Conservation (phyloP, 2,329 filamentous ascomycete genomes). For the Sarocladium brachiariae region DNA sequence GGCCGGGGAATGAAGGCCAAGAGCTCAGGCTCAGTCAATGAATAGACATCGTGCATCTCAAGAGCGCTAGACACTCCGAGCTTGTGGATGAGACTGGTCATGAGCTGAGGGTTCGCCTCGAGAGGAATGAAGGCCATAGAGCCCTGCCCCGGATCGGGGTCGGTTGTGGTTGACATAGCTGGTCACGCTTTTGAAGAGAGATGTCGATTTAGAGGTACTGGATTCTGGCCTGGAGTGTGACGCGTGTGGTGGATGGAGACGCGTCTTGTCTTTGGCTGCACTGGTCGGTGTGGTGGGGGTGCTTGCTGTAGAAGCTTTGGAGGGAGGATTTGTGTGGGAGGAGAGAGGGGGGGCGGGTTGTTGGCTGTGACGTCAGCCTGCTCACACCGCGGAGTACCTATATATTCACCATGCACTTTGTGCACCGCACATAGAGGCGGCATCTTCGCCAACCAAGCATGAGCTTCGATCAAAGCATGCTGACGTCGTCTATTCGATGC, state of each 20-base stretch:
- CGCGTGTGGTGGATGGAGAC: background rate
- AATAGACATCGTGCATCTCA: conserved; percentile 85
- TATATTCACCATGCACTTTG: too few species aligned
- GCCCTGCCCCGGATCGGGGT: conserved; percentile 32
- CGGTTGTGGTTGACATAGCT: conserved; percentile 26
- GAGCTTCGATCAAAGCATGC: too few species aligned
- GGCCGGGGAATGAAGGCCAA: conserved; percentile 84
- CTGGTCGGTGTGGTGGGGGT: background rate
- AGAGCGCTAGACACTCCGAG: conserved; percentile 77
- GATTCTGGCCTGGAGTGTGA: background rate
- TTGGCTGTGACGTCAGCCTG: too few species aligned
- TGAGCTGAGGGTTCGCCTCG: conserved; percentile 78
- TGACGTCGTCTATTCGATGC: background rate
- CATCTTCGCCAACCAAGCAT: too few species aligned
- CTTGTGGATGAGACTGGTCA: conserved; percentile 73
- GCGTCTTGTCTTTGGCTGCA: background rate
- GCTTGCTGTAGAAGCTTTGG: too few species aligned
- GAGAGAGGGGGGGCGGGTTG: too few species aligned
- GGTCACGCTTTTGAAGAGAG: background rate
- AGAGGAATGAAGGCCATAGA: conserved; percentile 45
- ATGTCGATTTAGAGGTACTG: too few species aligned
- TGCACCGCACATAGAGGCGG: too few species aligned
- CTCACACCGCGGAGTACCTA: too few species aligned
- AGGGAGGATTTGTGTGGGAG: too few species aligned
- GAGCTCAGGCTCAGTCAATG: conserved; percentile 76